Evolutionary conservation across 192 early-diverging fungal species (phyloP), one percentile per base, ranked within the genome.

Genomic region (Coemansia sp.): DNA sequence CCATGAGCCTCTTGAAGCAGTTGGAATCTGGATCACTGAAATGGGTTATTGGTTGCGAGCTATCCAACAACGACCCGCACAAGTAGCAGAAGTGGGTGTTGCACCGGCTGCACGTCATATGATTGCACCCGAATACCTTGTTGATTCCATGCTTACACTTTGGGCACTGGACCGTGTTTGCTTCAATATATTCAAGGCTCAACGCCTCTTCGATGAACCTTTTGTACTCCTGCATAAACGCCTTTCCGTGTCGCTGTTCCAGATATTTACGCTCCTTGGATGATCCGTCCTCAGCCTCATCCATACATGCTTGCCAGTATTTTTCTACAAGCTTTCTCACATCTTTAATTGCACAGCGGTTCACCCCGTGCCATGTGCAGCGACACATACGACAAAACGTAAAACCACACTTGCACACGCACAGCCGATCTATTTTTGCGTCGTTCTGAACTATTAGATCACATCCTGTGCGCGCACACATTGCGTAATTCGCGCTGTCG

Each of bases 101-200:
- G 52, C 52, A 54, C 12, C 15, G 52, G 24, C 28, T 54, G 28
- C 52, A 54, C 11, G 12, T 24, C 52, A 54, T 54, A 28, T 26
- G 24, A 26, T 26, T 54, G 25, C 52, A 54, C 12, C 52, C 28
- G 34, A 28, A 28, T n/a, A 17, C 7, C 14, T 54, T 48, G 7
- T 48, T 15, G 18, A 48, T 48, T n/a, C 17, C n/a, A 7, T 18
- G 15, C 2, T 48, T 8, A 5, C 47, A 48, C 47, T 17, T 48
- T 15, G 47, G 47, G 8, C 47, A 48, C 7, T 3, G 18, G 3
- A 48, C 18, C 5, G 47, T 7, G 47, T n/a, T 48, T 18, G 12
- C 15, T 2, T 8, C 5, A 48, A 48, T 48, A 48, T 18, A 20
- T 4, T 48, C 47, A 17, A 17, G 12, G 5, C 17, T 18, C 47